Conservation (phyloP, 1,139 yeast species). For the Arxiozyma slooffiae region DNA sequence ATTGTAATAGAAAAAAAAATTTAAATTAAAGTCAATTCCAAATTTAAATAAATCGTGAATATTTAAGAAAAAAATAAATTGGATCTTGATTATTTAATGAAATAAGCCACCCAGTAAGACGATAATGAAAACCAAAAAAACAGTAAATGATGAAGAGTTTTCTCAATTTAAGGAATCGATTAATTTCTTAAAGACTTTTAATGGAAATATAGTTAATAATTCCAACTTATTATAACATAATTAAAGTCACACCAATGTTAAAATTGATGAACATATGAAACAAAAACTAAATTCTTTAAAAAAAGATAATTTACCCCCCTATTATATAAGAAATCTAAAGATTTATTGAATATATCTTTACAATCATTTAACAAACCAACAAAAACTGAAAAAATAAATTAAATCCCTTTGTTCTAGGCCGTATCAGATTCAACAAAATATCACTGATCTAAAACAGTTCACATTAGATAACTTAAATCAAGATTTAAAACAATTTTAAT, state of each 20-base stretch:
- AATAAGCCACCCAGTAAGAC: neutral
- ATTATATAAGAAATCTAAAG: neutral
- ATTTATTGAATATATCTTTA: slow-evolving; percentile 30
- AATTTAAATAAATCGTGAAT: neutral
- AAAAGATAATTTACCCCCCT: neutral
- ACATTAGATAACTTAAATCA: slow-evolving; percentile 30
- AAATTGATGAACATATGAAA: neutral
- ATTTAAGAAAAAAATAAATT: neutral
- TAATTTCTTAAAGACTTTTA: neutral
- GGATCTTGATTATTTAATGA: neutral
- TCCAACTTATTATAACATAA: neutral
- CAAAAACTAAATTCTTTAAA: neutral
- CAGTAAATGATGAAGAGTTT: neutral
- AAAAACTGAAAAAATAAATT: slow-evolving; percentile 25
- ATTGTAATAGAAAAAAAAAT: slow-evolving; percentile 23
- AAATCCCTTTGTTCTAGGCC: slow-evolving; percentile 16
- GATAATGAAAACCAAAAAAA: neutral
- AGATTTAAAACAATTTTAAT: slow-evolving; percentile 35
- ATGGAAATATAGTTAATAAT: neutral
- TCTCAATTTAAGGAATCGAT: neutral
- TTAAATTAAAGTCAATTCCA: slow-evolving; percentile 17
- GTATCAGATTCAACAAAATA: neutral
- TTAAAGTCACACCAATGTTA: neutral
- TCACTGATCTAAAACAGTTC: slow-evolving; percentile 12
- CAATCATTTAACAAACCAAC: slow-evolving; percentile 28